phyloP scores from a whole-genome alignment of 2,329 filamentous ascomycete genomes.

The Decorospora gaudefroyi region DNA sequence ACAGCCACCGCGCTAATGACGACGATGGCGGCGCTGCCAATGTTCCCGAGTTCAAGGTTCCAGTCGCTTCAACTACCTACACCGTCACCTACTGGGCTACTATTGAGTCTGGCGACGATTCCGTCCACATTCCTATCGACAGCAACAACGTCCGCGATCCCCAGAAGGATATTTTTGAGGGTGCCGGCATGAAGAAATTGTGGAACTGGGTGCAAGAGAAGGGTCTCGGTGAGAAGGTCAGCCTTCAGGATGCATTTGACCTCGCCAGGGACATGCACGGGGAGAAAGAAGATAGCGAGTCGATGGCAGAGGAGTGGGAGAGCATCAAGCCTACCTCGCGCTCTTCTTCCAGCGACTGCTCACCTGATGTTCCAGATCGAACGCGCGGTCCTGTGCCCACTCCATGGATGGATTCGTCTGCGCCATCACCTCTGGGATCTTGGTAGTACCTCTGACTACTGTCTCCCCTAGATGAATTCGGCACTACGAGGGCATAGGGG shows the following conservation, averaged over 20 bases:
- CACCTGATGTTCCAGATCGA: no score
- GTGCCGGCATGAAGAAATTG: conserved; percentile 22
- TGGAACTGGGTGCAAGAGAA: conserved; percentile 36
- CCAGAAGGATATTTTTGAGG: conserved; percentile 23
- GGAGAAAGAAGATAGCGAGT: not conserved
- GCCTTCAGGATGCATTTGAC: conserved; percentile 31
- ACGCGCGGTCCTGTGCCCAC: no score
- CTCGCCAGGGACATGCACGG: conserved; percentile 23
- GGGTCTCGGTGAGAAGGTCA: conserved; percentile 20
- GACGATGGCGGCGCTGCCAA: not conserved
- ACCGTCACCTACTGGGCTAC: conserved; percentile 30
- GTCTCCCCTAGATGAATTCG: no score
- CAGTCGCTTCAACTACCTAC: not conserved
- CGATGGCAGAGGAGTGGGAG: not conserved
- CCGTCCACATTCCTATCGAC: conserved; percentile 24
- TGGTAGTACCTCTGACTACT: no score
- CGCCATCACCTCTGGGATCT: no score
- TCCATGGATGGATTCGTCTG: no score
- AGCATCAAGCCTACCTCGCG: not conserved
- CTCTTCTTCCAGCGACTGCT: not conserved
- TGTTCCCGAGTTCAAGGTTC: not conserved
- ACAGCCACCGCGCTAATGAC: no score
- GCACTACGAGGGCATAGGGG: not conserved
- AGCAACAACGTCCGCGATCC: conserved; percentile 22
- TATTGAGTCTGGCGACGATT: conserved; percentile 18